phyloP scores from a whole-genome alignment of 257 asterid species.

The Lantana camara region DNA sequence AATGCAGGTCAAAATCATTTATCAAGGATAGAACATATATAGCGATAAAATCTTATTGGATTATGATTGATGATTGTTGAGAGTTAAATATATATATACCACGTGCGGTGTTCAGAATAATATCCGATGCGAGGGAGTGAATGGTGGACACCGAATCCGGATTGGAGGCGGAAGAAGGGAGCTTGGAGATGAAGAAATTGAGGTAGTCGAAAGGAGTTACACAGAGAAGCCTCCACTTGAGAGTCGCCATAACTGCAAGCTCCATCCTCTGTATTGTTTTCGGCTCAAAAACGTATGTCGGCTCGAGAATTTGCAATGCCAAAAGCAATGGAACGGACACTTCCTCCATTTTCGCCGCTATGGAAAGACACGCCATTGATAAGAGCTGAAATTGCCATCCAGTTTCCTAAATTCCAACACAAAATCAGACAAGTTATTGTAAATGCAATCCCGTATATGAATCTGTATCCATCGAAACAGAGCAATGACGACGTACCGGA shows the following conservation, averaged over 20 bases:
- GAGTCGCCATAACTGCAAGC: constrained; percentile 45
- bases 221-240: constrained; percentile 52
- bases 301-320: constrained; percentile 46
- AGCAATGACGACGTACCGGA: constrained; percentile 33
- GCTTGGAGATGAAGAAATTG: constrained; percentile 43
- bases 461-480: background rate
- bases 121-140: constrained; percentile 32
- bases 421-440: background rate
- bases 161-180: constrained; percentile 31
- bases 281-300: constrained; percentile 39
- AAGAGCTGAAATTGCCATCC: constrained; percentile 60
- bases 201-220: constrained; percentile 66
- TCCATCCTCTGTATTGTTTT: constrained; percentile 57
- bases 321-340: constrained; percentile 39
- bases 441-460: background rate
- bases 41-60: background rate
- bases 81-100: constrained; percentile 50
- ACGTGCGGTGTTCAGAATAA: constrained; percentile 49
- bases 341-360: constrained; percentile 71
- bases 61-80: background rate
- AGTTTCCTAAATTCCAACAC: constrained; percentile 23
- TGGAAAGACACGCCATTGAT: constrained; percentile 50
- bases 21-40: background rate
- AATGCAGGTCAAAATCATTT: constrained; percentile 5
- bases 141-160: constrained; percentile 14